phyloP scores from a whole-genome alignment of 192 early-diverging fungal species.

The Chytriomyces sp. region DNA sequence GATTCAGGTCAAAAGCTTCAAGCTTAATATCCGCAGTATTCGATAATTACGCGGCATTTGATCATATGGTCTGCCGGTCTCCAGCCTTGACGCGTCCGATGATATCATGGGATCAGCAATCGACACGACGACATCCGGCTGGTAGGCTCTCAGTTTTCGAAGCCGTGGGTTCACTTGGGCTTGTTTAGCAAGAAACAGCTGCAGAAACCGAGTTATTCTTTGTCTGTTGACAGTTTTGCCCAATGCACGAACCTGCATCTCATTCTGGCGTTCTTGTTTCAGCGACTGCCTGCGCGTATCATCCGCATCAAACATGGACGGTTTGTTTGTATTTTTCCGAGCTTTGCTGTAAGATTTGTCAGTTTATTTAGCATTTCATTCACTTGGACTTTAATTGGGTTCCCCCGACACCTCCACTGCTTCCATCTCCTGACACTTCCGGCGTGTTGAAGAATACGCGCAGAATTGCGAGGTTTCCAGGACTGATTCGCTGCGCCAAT shows the following conservation, averaged over 20 bases:
- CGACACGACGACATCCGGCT: constrained; percentile 29
- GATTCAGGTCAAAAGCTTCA: too few relatives aligned
- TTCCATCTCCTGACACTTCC: background rate
- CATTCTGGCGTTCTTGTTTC: constrained; percentile 22
- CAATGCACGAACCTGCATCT: constrained; percentile 10
- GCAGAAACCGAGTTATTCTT: background rate
- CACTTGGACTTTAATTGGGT: background rate
- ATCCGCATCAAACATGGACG: constrained; percentile 10
- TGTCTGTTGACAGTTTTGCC: background rate
- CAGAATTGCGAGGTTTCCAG: background rate
- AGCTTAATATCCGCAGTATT: too few relatives aligned
- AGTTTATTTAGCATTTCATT: constrained; percentile 1
- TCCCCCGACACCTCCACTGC: background rate
- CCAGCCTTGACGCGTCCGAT: too few relatives aligned
- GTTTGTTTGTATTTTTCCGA: background rate
- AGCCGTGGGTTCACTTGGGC: constrained; percentile 32
- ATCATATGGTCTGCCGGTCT: too few relatives aligned
- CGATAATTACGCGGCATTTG: too few relatives aligned
- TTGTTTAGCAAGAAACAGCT: constrained; percentile 31
- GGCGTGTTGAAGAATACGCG: background rate
- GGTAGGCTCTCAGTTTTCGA: constrained; percentile 17
- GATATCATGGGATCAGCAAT: constrained; percentile 33
- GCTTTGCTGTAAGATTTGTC: background rate
- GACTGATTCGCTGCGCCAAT: background rate
- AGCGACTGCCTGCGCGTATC: constrained; percentile 15